These are phyloP conservation scores for Suillus clintonianus DNA, from an alignment of 768 basidiomycete species.

Conservation along the genomic window DNA sequence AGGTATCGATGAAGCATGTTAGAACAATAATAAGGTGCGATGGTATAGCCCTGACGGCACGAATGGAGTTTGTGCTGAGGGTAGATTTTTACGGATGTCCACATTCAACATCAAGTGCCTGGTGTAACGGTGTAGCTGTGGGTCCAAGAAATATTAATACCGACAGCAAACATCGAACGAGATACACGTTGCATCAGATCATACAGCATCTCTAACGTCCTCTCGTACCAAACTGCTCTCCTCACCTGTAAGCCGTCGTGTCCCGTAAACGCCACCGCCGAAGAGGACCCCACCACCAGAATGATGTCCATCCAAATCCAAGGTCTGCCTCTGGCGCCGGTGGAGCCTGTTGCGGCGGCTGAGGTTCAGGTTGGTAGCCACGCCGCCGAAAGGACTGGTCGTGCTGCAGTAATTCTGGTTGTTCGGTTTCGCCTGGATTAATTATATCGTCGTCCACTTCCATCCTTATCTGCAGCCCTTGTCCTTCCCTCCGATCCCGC, in stretches of 20 bases:
- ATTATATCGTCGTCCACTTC: conserved; percentile 24
- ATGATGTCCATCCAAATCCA: conserved; percentile 34
- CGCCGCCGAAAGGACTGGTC: conserved; percentile 14
- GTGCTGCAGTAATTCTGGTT: conserved; percentile 16
- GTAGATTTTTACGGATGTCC: not conserved
- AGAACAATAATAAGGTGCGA: not conserved
- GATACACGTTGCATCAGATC: not conserved
- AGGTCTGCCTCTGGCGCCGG: conserved; percentile 6
- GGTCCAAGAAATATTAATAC: not conserved
- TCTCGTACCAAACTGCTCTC: not conserved
- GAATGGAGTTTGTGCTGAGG: not conserved
- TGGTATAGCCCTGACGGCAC: not conserved
- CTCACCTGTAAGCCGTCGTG: conserved; percentile 61
- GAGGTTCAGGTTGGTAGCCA: conserved; percentile 2
- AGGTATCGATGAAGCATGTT: not conserved
- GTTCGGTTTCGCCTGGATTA: not conserved
- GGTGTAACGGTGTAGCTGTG: not conserved
- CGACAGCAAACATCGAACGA: not conserved
- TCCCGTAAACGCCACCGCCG: conserved; percentile 76
- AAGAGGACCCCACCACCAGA: conserved; percentile 85
- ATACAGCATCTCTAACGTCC: not conserved
- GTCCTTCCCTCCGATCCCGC: conserved; percentile 30
- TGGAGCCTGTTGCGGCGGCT: conserved; percentile 8
- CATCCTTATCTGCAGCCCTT: conserved; percentile 13
- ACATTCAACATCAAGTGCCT: not conserved